Evolutionary conservation across 2,329 filamentous ascomycete species (phyloP).

Genomic region (Penicillium sp.): DNA sequence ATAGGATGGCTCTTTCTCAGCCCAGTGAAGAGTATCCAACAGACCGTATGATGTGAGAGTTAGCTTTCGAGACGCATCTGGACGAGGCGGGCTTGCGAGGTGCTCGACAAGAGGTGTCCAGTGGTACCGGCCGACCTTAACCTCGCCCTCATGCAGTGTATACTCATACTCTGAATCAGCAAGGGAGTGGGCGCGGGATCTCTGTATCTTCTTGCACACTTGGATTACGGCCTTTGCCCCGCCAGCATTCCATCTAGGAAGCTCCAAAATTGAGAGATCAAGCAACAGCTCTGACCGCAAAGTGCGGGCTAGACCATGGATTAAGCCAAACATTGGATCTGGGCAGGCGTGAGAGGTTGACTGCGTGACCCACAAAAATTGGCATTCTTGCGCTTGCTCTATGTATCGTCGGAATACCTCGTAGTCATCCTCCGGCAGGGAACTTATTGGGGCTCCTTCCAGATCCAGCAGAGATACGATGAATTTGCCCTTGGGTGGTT

Average conservation of each 20-base stretch:
- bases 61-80: constrained; percentile 1
- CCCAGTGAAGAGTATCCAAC: constrained; percentile 7
- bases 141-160: neutral
- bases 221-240: neutral
- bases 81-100: neutral
- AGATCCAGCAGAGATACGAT: neutral
- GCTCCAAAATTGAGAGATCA: constrained; percentile 11
- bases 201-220: constrained; percentile 5
- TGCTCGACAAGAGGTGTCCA: constrained; percentile 7
- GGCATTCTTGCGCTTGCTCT: neutral
- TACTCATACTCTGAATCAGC: constrained; percentile 9
- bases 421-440: neutral
- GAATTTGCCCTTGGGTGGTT: neutral
- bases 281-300: constrained; percentile 6
- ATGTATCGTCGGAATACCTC: neutral
- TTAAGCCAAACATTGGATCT: constrained; percentile 9
- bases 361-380: constrained; percentile 9
- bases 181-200: neutral
- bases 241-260: neutral
- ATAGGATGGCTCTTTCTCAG: neutral
- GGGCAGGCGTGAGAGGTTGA: constrained; percentile 1
- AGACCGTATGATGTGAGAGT: constrained; percentile 5
- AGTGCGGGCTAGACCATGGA: constrained; percentile 10
- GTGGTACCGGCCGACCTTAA: constrained; percentile 11
- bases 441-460: neutral